Base-by-base conservation (phyloP, 2,329 filamentous ascomycete genomes). In the Fusarium tuaranense region DNA sequence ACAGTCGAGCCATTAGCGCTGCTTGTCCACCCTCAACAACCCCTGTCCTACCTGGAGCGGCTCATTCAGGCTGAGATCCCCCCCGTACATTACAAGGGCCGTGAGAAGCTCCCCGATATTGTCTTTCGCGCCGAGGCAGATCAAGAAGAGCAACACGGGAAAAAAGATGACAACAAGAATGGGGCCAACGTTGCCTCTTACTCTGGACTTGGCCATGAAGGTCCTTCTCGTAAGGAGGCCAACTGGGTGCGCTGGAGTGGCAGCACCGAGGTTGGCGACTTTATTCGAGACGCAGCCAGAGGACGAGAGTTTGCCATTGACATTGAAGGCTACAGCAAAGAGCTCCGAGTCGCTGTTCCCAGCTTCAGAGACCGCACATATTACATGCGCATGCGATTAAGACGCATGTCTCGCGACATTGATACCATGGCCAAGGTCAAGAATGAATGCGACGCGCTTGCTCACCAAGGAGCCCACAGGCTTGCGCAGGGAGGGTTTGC, bases 331-430 rank as follows among this genome's bases (percentile, higher is more conserved):
- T 84, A 86, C 67, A 73, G 81, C 13, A 75, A 83, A 16, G 91
- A 95, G 76, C 92, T 98, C 75, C 89, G 91, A 18, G 92, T 98
- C 8, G 92, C 91, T 0, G 95, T 98, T 12, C 95, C 95, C 0
- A 95, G 92, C 57, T 98, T 98, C 87, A 91, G 92, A 70, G 95
- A 98, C 80, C 88, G 95, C n/a, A 98, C 95, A 0, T 93, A 96
- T 82, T 98, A 96, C 82, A 89, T 97, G 79, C 91, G 95, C 10
- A 90, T 94, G 82, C 88, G 93, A 9, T 84, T 98, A 62, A 88
- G 94, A 53, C 94, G 93, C 71, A 91, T 93, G 78, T 92, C 92
- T 5, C 87, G 85, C 57, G 87, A 91, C 67, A 92, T 98, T 62
- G 90, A 92, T 25, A 82, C 87, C 22, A 89, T 95, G 82, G 90